Evolutionary conservation across 176 grass and related monocot species (phyloP).

Genomic region (Cymbopogon citratus): DNA sequence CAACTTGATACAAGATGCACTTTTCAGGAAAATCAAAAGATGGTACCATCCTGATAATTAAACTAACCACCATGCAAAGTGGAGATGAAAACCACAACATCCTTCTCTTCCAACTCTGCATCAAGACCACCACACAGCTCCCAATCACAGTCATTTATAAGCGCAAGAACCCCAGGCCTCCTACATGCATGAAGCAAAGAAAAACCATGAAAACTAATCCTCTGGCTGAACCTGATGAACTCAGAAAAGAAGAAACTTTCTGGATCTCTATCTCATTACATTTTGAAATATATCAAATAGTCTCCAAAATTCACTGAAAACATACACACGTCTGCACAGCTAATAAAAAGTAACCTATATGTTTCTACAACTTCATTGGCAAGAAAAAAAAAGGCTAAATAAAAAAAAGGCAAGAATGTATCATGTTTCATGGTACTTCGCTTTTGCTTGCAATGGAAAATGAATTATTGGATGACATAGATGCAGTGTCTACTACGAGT

Average conservation of each 20-base stretch:
- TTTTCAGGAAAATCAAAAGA: not conserved
- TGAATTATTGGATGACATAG: not conserved
- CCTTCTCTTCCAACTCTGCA: constrained; percentile 82
- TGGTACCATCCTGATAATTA: not conserved
- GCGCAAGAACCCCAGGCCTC: constrained; percentile 84
- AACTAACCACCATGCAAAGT: constrained; percentile 81
- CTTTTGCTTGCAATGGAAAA: not conserved
- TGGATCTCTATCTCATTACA: not conserved
- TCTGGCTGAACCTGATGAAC: not conserved
- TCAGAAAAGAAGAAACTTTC: not conserved
- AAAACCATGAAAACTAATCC: not conserved
- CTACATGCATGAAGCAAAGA: constrained; percentile 30
- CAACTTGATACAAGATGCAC: not conserved
- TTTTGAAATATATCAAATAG: not conserved
- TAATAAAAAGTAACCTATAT: not conserved
- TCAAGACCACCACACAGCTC: constrained; percentile 72
- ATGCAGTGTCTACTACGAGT: not conserved
- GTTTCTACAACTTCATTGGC: not conserved
- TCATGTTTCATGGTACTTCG: not conserved
- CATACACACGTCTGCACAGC: not conserved
- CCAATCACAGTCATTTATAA: constrained; percentile 91
- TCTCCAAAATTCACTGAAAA: not conserved
- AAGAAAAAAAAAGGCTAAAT: not conserved
- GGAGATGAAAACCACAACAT: constrained; percentile 83
- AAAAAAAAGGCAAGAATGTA: not conserved